Evolutionary conservation across 129 eudicot species (phyloP).

Genomic region (Escallonia herrerae): DNA sequence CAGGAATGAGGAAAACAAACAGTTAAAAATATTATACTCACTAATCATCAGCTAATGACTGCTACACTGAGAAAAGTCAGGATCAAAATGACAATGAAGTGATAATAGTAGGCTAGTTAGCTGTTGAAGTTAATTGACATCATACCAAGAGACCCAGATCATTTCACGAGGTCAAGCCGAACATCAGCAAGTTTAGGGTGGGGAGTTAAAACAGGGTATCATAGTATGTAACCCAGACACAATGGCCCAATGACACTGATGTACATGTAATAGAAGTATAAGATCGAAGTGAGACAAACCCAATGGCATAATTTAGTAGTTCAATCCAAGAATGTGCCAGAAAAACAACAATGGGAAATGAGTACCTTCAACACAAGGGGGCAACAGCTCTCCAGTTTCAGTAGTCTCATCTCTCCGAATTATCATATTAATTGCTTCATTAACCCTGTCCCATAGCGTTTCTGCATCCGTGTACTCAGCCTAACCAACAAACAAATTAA

Average conservation of each 20-base stretch:
- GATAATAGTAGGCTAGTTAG: too few relatives aligned
- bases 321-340: slow-evolving; percentile 11
- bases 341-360: slow-evolving; percentile 6
- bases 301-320: background rate
- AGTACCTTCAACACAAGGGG: slow-evolving; percentile 94
- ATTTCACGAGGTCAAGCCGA: too few relatives aligned
- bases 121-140: too few relatives aligned
- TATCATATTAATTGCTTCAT: slow-evolving; percentile 80
- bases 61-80: too few relatives aligned
- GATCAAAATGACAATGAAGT: too few relatives aligned
- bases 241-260: background rate
- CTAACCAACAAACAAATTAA: slow-evolving; percentile 20
- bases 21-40: background rate
- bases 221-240: too few relatives aligned
- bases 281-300: background rate
- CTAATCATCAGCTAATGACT: too few relatives aligned
- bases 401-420: slow-evolving; percentile 77
- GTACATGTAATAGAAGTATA: background rate
- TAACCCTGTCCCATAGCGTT: slow-evolving; percentile 82
- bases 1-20: slow-evolving; percentile 5
- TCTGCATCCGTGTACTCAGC: slow-evolving; percentile 67
- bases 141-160: too few relatives aligned
- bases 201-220: too few relatives aligned
- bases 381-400: slow-evolving; percentile 74
- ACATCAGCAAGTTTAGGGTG: too few relatives aligned